Percentiles rank a stretch among this genome's conserved stretches.
Conservation (phyloP, 1,284 basidiomycete species). For the Kwoniella shivajii region DNA sequence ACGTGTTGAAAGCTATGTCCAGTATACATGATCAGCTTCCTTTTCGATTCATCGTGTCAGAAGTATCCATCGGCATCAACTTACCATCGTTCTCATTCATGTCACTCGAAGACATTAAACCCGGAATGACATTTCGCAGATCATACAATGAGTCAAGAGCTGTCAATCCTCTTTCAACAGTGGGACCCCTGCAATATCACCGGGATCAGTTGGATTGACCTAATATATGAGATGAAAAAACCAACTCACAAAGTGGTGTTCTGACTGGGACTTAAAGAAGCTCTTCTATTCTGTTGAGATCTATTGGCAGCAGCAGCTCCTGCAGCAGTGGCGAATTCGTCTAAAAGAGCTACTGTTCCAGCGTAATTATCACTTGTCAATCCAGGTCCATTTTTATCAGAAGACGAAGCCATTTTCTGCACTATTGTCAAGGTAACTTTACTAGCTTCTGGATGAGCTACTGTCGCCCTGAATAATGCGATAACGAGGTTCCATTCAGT, state of each 20-base stretch:
- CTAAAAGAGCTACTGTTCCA: constrained; percentile 77
- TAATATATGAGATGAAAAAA: background rate
- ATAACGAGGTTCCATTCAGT: constrained; percentile 97
- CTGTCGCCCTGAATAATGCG: constrained; percentile 81
- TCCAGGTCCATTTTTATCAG: constrained; percentile 56
- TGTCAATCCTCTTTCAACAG: constrained; percentile 75
- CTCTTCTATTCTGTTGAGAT: constrained; percentile 51
- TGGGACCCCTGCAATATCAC: constrained; percentile 62
- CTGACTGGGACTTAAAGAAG: constrained; percentile 25
- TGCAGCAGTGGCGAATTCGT: constrained; percentile 81
- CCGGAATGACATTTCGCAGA: constrained; percentile 66
- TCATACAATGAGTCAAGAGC: constrained; percentile 79
- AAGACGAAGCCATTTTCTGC: constrained; percentile 63
- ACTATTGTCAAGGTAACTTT: constrained; percentile 80
- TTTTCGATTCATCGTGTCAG: background rate
- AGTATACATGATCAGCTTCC: constrained; percentile 13
- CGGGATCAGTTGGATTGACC: background rate
- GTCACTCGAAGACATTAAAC: constrained; percentile 59
- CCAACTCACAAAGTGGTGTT: constrained; percentile 38
- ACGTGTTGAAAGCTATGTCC: constrained; percentile 79
- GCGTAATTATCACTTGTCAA: constrained; percentile 77
- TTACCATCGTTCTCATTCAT: constrained; percentile 39
- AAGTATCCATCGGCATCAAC: too few species aligned
- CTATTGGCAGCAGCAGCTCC: constrained; percentile 64
- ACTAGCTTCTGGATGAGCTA: constrained; percentile 84